phyloP scores from a whole-genome alignment of 257 asterid species.

The Mentha longifolia region DNA sequence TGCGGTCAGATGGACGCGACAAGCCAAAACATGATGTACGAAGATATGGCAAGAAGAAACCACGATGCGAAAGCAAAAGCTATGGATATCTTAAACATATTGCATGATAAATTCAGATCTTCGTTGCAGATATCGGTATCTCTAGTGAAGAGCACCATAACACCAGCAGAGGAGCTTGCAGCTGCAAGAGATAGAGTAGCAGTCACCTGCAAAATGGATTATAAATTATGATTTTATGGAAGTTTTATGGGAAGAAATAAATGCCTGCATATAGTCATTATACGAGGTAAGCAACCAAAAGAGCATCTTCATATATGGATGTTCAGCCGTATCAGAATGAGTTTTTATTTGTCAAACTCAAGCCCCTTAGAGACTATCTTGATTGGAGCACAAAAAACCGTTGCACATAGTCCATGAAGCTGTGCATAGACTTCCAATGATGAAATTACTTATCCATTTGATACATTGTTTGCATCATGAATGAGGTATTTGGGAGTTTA shows the following conservation, averaged over 20 bases:
- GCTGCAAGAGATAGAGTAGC: conserved; percentile 86
- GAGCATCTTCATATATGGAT: neutral
- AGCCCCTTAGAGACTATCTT: neutral
- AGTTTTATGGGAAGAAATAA: neutral
- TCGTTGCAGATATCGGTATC: conserved; percentile 62
- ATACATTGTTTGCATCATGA: neutral
- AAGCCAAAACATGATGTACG: conserved; percentile 85
- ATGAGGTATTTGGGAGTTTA: neutral
- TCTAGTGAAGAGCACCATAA: conserved; percentile 60
- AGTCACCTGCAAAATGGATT: conserved; percentile 64
- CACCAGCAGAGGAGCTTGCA: conserved; percentile 93
- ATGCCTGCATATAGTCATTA: neutral
- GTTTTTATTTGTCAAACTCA: neutral
- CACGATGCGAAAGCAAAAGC: conserved; percentile 79
- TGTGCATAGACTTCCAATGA: neutral
- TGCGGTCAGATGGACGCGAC: conserved; percentile 54
- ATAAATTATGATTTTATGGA: neutral
- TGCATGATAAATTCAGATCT: conserved; percentile 54
- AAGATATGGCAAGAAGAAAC: conserved; percentile 83
- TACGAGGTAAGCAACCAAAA: neutral
- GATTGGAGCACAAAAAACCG: neutral
- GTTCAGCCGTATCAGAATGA: neutral
- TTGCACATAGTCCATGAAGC: conserved; percentile 1
- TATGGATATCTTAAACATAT: conserved; percentile 71
- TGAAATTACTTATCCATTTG: neutral